Percentiles rank a stretch among this genome's conserved stretches.
These are phyloP conservation scores for Antitrichia curtipendula DNA, from an alignment of 225 moss, liverwort and hornwort genomes.

Conservation along the genomic window DNA sequence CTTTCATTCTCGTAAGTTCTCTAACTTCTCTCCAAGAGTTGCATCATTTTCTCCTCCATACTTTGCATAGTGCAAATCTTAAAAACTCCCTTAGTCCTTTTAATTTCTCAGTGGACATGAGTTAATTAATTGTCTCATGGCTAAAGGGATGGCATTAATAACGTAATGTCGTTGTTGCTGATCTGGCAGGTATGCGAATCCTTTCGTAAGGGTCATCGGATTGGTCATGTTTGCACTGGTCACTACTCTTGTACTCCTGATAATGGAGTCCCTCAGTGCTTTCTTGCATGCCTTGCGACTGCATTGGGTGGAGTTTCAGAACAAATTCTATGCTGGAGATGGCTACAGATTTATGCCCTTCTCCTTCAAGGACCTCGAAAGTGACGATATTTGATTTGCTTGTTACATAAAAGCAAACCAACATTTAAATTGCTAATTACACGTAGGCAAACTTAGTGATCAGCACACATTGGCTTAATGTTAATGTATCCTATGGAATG, in stretches of 20 bases:
- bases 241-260: conserved; percentile 9
- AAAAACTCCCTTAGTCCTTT: not conserved
- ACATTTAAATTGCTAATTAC: not conserved
- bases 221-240: conserved; percentile 6
- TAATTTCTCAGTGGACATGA: not conserved
- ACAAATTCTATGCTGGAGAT: conserved; percentile 80
- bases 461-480: not conserved
- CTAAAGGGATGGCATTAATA: not conserved
- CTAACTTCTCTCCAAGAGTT: not conserved
- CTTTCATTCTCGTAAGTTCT: conserved; percentile 38
- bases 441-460: not conserved
- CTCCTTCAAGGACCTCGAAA: conserved; percentile 42
- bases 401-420: not conserved
- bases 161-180: not conserved
- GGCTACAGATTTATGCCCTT: conserved; percentile 78
- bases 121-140: not conserved
- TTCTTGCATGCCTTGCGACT: conserved; percentile 85
- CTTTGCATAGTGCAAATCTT: not conserved
- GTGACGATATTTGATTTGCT: conserved; percentile 29
- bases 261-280: conserved; percentile 82
- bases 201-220: conserved; percentile 44
- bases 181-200: conserved; percentile 56
- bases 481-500: not conserved
- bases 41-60: not conserved
- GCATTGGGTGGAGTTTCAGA: conserved; percentile 90